phyloP scores from a whole-genome alignment of 495 filamentous ascomycete species.

The Annulohypoxylon moriforme region DNA sequence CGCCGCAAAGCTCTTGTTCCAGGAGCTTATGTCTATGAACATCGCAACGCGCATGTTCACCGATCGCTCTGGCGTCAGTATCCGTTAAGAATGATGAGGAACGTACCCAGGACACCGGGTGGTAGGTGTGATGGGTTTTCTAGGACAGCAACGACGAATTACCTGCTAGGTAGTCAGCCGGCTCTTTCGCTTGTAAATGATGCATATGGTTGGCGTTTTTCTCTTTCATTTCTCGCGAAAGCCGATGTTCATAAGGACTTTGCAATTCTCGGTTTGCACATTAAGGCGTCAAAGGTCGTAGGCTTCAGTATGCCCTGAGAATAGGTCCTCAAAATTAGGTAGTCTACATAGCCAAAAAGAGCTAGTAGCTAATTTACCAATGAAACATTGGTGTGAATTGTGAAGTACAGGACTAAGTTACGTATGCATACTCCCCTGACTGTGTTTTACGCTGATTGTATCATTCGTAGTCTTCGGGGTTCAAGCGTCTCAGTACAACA shows the following conservation, averaged over 20 bases:
- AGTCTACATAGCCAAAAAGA: constrained; percentile 18
- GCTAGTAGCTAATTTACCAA: constrained; percentile 9
- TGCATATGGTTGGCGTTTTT: constrained; percentile 46
- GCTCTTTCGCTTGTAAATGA: constrained; percentile 23
- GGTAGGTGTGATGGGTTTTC: not conserved
- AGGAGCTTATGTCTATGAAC: constrained; percentile 98
- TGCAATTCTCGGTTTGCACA: constrained; percentile 27
- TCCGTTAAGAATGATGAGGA: constrained; percentile 58
- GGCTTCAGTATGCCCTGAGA: constrained; percentile 5
- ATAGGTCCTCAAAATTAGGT: constrained; percentile 16
- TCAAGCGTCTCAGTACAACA: no score
- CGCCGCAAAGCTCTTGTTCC: constrained; percentile 97
- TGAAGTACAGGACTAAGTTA: not conserved
- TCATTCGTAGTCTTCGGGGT: not conserved
- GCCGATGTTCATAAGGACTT: not conserved
- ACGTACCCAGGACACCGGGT: not conserved
- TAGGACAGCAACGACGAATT: not conserved
- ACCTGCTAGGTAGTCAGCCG: no score
- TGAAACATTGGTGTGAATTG: not conserved
- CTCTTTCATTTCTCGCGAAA: not conserved
- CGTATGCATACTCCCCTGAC: not conserved
- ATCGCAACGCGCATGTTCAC: constrained; percentile 98
- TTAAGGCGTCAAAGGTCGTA: constrained; percentile 22
- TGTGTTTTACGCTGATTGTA: not conserved
- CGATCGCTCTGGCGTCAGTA: constrained; percentile 76